Base-by-base conservation (phyloP, 2,329 filamentous ascomycete species). In the Colletotrichum sidae region DNA sequence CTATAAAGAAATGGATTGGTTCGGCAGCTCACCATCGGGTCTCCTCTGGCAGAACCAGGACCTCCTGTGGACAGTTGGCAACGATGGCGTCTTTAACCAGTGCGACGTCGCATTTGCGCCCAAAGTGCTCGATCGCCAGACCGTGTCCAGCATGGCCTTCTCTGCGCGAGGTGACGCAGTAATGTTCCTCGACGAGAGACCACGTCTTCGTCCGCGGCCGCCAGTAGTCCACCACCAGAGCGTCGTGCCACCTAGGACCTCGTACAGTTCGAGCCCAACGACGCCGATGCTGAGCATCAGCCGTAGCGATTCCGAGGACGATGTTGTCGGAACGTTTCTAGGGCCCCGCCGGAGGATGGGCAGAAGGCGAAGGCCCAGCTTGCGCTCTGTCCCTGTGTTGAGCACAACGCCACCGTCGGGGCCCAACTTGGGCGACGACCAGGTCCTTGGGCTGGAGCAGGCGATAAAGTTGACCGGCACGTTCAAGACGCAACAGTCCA, bases 1-100 rank as follows among this genome's bases (percentile, higher is more conserved):
- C 0, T 90, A 89, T 72, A 89, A 90, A 68, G 86, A 89, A 69
- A 83, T 91, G 51, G 85, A 89, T 64, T 78, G 84, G 44, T 90
- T 90, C 68, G 83, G 86, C 25, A 80, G 73, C 35, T 84, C 87
- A 3, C 88, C 88, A 1, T 83, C 81, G 8, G 83, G 83, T 2
- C 73, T 91, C 13, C 75, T 89, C 7, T 92, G 89, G 89, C 86
- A 86, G 60, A 84, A 88, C 67, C 84, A 88, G 66, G 88, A 90
- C 68, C 81, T 90, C 50, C 76, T 92, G 1, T 92, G 89, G 89
- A 89, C 88, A 1, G 88, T 84, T 7, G 88, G 88, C 2, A 82
- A 81, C 33, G 88, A 91, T 68, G 86, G 87, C 0, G 74, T 83
- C 3, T 90, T 92, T 65, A 84, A 82, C 35, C 89, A 91, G 71